phyloP scores from a whole-genome alignment of 805 yeast genomes.

The Ogataea paradorogensis region DNA sequence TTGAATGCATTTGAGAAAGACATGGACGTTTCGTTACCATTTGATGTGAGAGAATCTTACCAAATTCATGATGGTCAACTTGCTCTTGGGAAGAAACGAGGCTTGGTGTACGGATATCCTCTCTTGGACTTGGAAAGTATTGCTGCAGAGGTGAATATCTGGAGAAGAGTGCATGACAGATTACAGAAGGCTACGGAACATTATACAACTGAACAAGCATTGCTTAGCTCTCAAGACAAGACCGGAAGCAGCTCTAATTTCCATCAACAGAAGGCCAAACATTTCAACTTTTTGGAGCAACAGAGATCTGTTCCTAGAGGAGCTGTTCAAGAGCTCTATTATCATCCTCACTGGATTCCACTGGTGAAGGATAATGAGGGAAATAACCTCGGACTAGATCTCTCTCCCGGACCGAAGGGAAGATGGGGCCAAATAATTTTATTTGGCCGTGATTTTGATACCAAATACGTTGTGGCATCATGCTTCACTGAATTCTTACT shows the following conservation, averaged over 20 bases:
- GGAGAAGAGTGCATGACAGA: conserved; percentile 68
- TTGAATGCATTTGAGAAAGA: conserved; percentile 81
- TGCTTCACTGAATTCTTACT: conserved; percentile 88
- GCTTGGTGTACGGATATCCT: conserved; percentile 77
- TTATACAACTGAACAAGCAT: conserved; percentile 8
- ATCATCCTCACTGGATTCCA: conserved; percentile 93
- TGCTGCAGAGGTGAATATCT: conserved; percentile 73
- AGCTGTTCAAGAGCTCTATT: conserved; percentile 68
- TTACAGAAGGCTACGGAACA: conserved; percentile 22
- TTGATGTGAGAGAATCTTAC: conserved; percentile 76
- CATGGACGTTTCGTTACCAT: conserved; percentile 68
- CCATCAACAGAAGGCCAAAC: conserved; percentile 20
- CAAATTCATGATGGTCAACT: conserved; percentile 91
- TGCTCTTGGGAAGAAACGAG: conserved; percentile 66
- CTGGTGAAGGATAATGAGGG: conserved; percentile 85
- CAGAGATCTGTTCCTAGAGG: conserved; percentile 78
- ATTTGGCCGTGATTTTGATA: conserved; percentile 92
- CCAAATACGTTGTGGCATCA: conserved; percentile 79
- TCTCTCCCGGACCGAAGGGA: conserved; percentile 77
- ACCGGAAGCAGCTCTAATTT: conserved; percentile 15
- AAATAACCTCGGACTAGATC: conserved; percentile 86
- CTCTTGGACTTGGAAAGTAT: conserved; percentile 79
- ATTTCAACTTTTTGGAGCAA: conserved; percentile 40
- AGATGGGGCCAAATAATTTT: conserved; percentile 87
- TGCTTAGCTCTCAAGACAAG: conserved; percentile 13